Conservation (phyloP, 2,329 filamentous ascomycete species). For the Aspergillus fijiensis region DNA sequence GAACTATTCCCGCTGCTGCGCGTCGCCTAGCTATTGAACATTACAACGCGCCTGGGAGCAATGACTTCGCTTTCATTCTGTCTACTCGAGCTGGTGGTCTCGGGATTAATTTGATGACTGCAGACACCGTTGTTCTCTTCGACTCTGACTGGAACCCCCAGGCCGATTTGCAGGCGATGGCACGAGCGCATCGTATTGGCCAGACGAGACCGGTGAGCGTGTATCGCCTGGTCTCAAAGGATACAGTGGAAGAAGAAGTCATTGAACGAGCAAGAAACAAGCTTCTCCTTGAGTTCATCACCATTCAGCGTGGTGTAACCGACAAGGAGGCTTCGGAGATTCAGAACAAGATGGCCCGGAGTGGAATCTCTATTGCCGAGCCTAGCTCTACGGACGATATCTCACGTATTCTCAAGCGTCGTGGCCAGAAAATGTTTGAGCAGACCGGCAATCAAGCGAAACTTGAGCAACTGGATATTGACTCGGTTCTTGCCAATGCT, state of each 20-base stretch:
- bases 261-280: constrained; percentile 96
- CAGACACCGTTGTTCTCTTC: constrained; percentile 95
- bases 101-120: constrained; percentile 99
- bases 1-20: constrained; percentile 84
- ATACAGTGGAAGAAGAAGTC: constrained; percentile 97
- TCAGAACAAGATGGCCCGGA: constrained; percentile 71
- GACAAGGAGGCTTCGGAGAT: constrained; percentile 87
- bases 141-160: constrained; percentile 98
- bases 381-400: constrained; percentile 93
- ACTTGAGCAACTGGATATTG: constrained; percentile 94
- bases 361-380: constrained; percentile 62
- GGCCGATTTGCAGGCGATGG: constrained; percentile 97
- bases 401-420: constrained; percentile 91
- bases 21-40: constrained; percentile 95
- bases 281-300: constrained; percentile 93
- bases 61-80: constrained; percentile 93
- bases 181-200: constrained; percentile 93
- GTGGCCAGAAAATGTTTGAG: constrained; percentile 99
- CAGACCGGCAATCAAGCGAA: constrained; percentile 96
- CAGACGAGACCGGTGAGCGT: constrained; percentile 96
- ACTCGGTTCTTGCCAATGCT: constrained; percentile 93
- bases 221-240: constrained; percentile 93
- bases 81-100: constrained; percentile 94
- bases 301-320: constrained; percentile 93
- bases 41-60: constrained; percentile 94